Conservation (phyloP, 2,329 filamentous ascomycete species). For the Claviceps lovelessii region DNA sequence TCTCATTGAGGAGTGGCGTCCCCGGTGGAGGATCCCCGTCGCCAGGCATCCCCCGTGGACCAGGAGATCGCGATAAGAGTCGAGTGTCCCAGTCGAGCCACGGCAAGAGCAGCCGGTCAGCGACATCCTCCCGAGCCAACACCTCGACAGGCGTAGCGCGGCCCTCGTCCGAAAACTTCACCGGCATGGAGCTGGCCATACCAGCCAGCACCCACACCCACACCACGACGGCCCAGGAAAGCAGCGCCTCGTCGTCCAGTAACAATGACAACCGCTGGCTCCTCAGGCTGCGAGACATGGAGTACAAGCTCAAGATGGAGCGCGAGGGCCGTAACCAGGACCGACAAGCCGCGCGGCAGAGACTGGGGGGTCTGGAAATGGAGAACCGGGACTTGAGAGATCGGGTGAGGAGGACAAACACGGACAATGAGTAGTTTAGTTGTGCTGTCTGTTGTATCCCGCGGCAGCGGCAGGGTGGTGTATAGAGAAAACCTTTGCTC, state of each 20-base stretch:
- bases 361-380: slow-evolving; percentile 59
- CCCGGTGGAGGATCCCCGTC: slow-evolving; percentile 31
- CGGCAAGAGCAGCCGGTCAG: slow-evolving; percentile 17
- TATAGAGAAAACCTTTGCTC: too few species aligned
- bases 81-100: slow-evolving; percentile 19
- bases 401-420: slow-evolving; percentile 34
- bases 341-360: slow-evolving; percentile 65
- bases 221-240: slow-evolving; percentile 5
- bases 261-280: slow-evolving; percentile 63
- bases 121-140: slow-evolving; percentile 16
- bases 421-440: slow-evolving; percentile 5
- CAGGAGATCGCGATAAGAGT: slow-evolving; percentile 32
- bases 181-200: slow-evolving; percentile 16
- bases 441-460: not conserved
- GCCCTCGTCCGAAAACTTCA: slow-evolving; percentile 11
- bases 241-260: slow-evolving; percentile 6
- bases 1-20: slow-evolving; percentile 8
- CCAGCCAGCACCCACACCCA: not conserved
- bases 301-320: slow-evolving; percentile 78
- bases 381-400: slow-evolving; percentile 59
- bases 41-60: slow-evolving; percentile 38
- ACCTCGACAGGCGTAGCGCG: slow-evolving; percentile 15
- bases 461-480: not conserved
- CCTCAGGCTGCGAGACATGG: slow-evolving; percentile 70
- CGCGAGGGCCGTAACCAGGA: slow-evolving; percentile 75